phyloP scores from a whole-genome alignment of 2,329 filamentous ascomycete species.

The Colletotrichum limetticola region DNA sequence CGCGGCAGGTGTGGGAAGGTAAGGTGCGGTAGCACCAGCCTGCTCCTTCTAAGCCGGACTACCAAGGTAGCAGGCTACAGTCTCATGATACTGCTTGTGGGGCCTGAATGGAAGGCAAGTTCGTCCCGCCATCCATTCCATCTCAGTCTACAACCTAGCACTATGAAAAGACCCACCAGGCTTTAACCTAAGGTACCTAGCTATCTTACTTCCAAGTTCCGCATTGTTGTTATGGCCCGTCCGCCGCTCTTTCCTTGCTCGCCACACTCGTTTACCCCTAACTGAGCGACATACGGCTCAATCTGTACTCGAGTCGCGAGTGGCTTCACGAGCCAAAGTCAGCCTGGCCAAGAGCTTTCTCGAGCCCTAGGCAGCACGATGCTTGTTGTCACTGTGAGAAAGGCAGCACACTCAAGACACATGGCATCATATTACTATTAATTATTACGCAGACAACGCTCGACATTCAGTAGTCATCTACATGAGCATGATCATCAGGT shows the following conservation, averaged over 20 bases:
- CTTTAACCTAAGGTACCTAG: no score
- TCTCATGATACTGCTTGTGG: no score
- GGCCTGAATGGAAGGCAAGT: no score
- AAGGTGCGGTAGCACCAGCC: no score
- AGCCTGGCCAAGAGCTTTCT: background rate
- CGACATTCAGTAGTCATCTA: background rate
- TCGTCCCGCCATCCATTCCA: no score
- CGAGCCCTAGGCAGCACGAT: background rate
- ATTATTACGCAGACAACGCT: slow-evolving; percentile 7
- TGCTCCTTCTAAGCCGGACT: no score
- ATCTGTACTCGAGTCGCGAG: background rate
- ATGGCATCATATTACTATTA: background rate
- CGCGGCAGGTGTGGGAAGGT: no score
- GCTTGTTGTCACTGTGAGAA: background rate
- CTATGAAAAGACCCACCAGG: no score
- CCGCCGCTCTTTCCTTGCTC: background rate
- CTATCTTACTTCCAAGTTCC: no score
- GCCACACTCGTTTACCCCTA: background rate
- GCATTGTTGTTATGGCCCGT: background rate
- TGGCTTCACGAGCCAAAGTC: background rate
- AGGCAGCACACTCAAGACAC: background rate
- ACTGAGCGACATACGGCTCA: background rate
- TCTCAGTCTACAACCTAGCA: no score
- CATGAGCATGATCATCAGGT: background rate
- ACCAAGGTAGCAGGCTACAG: no score